Evolutionary conservation across 306 rosid species (phyloP).

Genomic region (Prunus padus): DNA sequence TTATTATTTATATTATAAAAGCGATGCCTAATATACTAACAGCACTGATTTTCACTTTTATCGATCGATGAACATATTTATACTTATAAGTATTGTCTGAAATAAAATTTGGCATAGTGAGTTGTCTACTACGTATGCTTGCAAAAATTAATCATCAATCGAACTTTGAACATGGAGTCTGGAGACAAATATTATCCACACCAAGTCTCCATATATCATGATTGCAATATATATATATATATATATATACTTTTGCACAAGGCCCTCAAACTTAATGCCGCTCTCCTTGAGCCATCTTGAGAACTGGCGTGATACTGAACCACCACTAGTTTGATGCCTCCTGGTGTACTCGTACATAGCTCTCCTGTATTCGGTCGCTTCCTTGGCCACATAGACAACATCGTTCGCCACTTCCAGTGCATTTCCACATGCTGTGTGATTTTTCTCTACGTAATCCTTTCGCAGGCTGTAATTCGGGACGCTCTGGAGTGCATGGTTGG

Average conservation of each 20-base stretch:
- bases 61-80: too few species aligned
- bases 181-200: too few species aligned
- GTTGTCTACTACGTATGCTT: too few species aligned
- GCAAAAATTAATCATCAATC: too few species aligned
- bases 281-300: background rate
- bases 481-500: background rate
- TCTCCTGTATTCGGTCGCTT: background rate
- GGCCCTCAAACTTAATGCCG: background rate
- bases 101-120: too few species aligned
- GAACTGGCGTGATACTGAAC: background rate
- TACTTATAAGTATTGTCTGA: too few species aligned
- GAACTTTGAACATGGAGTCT: too few species aligned
- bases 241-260: background rate
- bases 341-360: background rate
- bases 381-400: background rate
- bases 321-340: background rate
- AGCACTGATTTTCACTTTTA: too few species aligned
- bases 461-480: background rate
- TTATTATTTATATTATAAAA: too few species aligned
- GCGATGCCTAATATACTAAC: too few species aligned
- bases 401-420: background rate
- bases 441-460: background rate
- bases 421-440: background rate
- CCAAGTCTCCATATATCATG: too few species aligned
- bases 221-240: too few species aligned